Base-by-base conservation (phyloP, 2,329 filamentous ascomycete genomes). In the Apiospora hydei region DNA sequence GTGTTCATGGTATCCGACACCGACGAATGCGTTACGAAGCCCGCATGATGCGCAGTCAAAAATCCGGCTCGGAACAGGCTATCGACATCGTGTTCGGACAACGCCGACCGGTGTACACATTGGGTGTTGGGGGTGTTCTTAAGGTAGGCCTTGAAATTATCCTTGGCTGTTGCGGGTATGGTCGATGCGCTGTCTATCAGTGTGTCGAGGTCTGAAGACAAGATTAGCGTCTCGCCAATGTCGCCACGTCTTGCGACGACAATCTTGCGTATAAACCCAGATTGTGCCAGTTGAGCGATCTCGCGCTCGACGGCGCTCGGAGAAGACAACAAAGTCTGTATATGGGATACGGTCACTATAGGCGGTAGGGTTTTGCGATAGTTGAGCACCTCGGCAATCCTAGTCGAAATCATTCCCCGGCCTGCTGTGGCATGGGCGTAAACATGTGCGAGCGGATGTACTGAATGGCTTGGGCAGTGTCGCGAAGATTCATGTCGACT, bases 231-330 rank as follows among this genome's bases (percentile, higher is more conserved):
- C 79, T 95, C 92, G 16, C 91, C 91, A 67, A 89, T 85, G 21
- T 85, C 85, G 3, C 88, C 90, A 14, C 90, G 83, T 49, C 88
- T 84, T 16, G 90, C 88, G n/a, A 94, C 88, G 1, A 88, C 85
- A 14, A 94, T 84, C 78, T 89, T 89, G 57, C 91, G 84, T 66
- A 94, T 73, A 5, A 86, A 82, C 0, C 92, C 91, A 14, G 83
- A 84, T 16, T 85, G 83, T 24, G 88, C 81, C 47, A 94, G 84
- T 76, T 90, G 87, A 4, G 88, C 90, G 26, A 93, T 85, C 78
- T 93, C 92, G 66, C 92, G 85, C 80, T 94, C 92, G 1, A 90
- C 89, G 1, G 83, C 85, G 0, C 92, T 93, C 1, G 92, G 89
- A 2, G 88, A 90, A 13, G 82, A 82, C 64, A 92, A 85, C 1